Evolutionary conservation across 2,329 filamentous ascomycete genomes (phyloP).

Genomic region (Alternaria tenuissima): DNA sequence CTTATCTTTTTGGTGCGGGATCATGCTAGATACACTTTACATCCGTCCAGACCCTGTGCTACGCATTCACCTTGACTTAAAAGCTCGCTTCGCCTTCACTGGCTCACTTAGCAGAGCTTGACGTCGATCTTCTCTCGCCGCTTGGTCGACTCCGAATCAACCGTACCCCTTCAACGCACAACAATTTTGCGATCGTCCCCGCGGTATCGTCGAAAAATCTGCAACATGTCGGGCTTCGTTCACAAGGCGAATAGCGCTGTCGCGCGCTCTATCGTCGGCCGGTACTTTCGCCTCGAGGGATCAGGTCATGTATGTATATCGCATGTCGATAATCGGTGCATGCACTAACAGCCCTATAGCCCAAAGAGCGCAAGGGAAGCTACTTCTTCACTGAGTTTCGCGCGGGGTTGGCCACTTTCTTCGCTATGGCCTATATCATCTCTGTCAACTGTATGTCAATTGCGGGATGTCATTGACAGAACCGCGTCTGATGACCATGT

Average conservation of each 20-base stretch:
- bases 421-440: constrained; percentile 67
- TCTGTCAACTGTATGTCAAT: constrained; percentile 61
- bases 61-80: constrained; percentile 18
- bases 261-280: constrained; percentile 47
- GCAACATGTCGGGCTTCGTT: constrained; percentile 44
- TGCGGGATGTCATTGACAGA: constrained; percentile 42
- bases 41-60: constrained; percentile 17
- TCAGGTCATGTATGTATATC: constrained; percentile 75
- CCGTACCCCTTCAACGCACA: constrained; percentile 6
- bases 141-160: constrained; percentile 11
- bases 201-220: constrained; percentile 18
- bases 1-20: constrained; percentile 47
- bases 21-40: constrained; percentile 30
- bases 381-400: constrained; percentile 85
- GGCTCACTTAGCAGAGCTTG: constrained; percentile 9
- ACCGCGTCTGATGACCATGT: constrained; percentile 17
- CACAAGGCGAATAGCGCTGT: constrained; percentile 46
- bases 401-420: constrained; percentile 76
- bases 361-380: constrained; percentile 74
- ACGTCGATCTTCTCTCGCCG: constrained; percentile 16
- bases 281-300: constrained; percentile 77
- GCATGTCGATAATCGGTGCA: not conserved
- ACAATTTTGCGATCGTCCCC: constrained; percentile 8
- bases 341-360: constrained; percentile 16
- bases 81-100: constrained; percentile 19